Base-by-base conservation (phyloP, 139 green algal species). In the Chlamydomonas urium region DNA sequence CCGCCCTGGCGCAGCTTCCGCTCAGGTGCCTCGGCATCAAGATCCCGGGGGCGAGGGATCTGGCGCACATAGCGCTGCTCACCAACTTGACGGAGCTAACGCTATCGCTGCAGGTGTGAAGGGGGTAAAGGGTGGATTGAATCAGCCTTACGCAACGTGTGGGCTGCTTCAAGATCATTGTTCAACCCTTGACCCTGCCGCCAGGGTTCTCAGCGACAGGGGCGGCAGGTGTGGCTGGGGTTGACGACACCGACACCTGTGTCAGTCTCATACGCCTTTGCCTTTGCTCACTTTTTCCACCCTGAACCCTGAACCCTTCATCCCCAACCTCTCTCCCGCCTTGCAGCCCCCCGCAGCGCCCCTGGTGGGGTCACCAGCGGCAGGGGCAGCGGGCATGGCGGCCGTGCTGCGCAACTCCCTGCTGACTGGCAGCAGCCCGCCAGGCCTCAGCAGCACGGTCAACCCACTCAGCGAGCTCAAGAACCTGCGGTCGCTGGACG, bases 21-120 rank as follows among this genome's bases (percentile, higher is more conserved):
- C 60, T 67, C 17, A 45, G 17, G 60, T 67, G 17, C 4, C 29
- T 67, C 29, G 33, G 60, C 33, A 63, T 63, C 19, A 63, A 33
- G 26, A 33, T 63, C 10, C 6, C n/a, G 10, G 53, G 53, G 53
- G 17, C 53, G 24, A 14, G 53, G 14, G 60, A 67, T 26, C 60
- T 67, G 32, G 38, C 60, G 5, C 17, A 67, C 33, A 8, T 67
- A 14, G 19, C 60, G 10, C 4, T 31, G 10, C 29, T 67, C 60
- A 67, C 60, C 10, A 8, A 26, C 14, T 21, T 67, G 26, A 67
- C 60, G 10, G 33, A 67, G 32, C 33, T 67, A 26, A 26, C 42
- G 33, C 14, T 67, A 26, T 14, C 32, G 5, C 60, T 67, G 19
- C 60, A 67, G 60, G n/a, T n/a, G n/a, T n/a, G n/a, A n/a, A n/a